These are phyloP conservation scores for Aspergillus sp. DNA, from an alignment of 2,329 filamentous ascomycete genomes.

Conservation along the genomic window DNA sequence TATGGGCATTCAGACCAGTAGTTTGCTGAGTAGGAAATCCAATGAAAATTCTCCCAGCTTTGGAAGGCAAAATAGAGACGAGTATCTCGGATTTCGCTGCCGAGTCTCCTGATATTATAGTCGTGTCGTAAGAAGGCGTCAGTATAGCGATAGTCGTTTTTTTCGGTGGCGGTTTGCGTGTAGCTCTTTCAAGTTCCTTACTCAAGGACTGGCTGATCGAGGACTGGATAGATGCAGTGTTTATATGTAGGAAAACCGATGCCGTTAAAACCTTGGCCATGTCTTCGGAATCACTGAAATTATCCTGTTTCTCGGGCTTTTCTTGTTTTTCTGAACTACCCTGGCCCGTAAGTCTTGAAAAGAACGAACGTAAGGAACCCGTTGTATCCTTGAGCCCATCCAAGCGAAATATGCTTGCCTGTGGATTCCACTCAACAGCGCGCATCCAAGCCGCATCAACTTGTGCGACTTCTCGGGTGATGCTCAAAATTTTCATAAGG, in stretches of 20 bases:
- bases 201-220: slow-evolving; percentile 69
- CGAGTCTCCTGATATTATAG: slow-evolving; percentile 59
- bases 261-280: slow-evolving; percentile 66
- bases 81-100: slow-evolving; percentile 64
- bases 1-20: slow-evolving; percentile 86
- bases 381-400: slow-evolving; percentile 38
- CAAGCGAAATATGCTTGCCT: slow-evolving; percentile 36
- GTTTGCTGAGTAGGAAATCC: slow-evolving; percentile 97
- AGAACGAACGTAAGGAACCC: slow-evolving; percentile 71
- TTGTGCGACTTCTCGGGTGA: slow-evolving; percentile 81
- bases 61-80: slow-evolving; percentile 80
- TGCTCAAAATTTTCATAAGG: slow-evolving; percentile 77
- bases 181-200: slow-evolving; percentile 85
- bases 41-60: slow-evolving; percentile 90
- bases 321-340: slow-evolving; percentile 36
- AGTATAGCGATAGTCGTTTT: slow-evolving; percentile 79
- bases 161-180: slow-evolving; percentile 93
- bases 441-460: slow-evolving; percentile 90
- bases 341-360: slow-evolving; percentile 67
- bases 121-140: slow-evolving; percentile 85
- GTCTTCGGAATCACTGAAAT: slow-evolving; percentile 63
- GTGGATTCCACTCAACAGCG: slow-evolving; percentile 76
- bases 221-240: slow-evolving; percentile 75
- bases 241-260: slow-evolving; percentile 84
- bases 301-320: slow-evolving; percentile 50